These are phyloP conservation scores for Jimgerdemannia flammicorona DNA, from an alignment of 192 early-diverging fungal species.

Conservation along the genomic window DNA sequence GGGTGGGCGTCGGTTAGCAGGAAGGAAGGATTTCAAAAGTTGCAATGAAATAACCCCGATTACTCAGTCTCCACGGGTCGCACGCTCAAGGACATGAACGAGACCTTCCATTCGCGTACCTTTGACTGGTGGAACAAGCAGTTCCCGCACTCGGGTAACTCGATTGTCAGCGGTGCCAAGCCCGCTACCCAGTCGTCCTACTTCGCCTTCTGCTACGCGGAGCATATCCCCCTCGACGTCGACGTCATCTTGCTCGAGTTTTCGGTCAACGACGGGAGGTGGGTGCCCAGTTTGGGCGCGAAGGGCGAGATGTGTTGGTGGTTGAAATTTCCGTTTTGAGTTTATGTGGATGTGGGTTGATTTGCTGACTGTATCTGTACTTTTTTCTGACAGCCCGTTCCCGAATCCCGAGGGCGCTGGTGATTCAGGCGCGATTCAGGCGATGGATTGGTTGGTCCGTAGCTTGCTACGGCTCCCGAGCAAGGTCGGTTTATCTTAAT, in stretches of 20 bases:
- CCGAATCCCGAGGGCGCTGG: neutral
- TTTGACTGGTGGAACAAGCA: neutral
- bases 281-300: neutral
- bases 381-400: neutral
- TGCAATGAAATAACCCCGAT: neutral
- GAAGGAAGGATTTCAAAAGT: too few species aligned
- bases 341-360: neutral
- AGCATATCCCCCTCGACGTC: constrained; percentile 15
- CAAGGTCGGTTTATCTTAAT: neutral
- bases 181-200: constrained; percentile 12
- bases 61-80: neutral
- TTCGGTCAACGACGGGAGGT: constrained; percentile 11
- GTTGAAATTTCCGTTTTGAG: neutral
- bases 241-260: constrained; percentile 17
- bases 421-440: constrained; percentile 2
- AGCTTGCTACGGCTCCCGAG: neutral
- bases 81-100: neutral
- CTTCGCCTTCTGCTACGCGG: constrained; percentile 14
- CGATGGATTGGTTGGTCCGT: constrained; percentile 16
- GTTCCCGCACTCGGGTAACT: neutral
- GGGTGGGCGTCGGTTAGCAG: too few species aligned
- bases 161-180: constrained; percentile 6
- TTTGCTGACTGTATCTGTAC: too few species aligned
- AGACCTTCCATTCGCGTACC: neutral
- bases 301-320: neutral